Base-by-base conservation (phyloP, 2,329 filamentous ascomycete genomes). In the Lachnellula hyalina region DNA sequence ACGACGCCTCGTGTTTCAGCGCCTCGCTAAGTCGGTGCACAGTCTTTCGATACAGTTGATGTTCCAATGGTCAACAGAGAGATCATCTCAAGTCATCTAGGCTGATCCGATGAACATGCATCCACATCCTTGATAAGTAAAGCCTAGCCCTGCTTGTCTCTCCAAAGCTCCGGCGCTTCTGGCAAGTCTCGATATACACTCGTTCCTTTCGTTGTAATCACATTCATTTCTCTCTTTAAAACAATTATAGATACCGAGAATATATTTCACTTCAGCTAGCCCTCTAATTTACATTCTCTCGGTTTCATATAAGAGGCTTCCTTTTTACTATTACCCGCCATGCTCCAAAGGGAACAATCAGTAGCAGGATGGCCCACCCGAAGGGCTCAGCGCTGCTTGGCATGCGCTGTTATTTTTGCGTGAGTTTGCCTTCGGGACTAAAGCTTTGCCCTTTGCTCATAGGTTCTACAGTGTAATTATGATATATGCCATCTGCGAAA, bases 321-420 rank as follows among this genome's bases (percentile, higher is more conserved):
- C 40, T 49, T 19, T 42, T 38, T 40, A 47, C 35, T 19, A 32
- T 35, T 38, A 2, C 21, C 21, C 47, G 51, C 41, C 19, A 60
- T 57, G 52, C 47, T 53, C n/a, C 46, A 49, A 3, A 55, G 51
- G 47, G 51, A 57, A 19, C 44, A 57, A 12, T 51, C 55, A 38
- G 40, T 59, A 52, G 46, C 61, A 50, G 46, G 36, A 51, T 61
- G 58, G 60, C 40, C 54, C 9, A 57, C 53, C 3, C 51, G 53
- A 21, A 51, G 59, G 17, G 53, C 51, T 12, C 57, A 62, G 51
- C 53, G 61, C 12, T 63, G 61, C 35, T 38, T 62, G 4, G 50
- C 53, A 38, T 53, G 62, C 32, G 54, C 59, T n/a, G 21, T 63
- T n/a, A 47, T 62, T 17, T 58, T 63, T 52, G 51, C 52, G 61